A percentile compares a stretch with the other conserved stretches of the same genome.
Evolutionary conservation across 192 early-diverging fungal genomes (phyloP).

Genomic region (Gonapodya prolifera): DNA sequence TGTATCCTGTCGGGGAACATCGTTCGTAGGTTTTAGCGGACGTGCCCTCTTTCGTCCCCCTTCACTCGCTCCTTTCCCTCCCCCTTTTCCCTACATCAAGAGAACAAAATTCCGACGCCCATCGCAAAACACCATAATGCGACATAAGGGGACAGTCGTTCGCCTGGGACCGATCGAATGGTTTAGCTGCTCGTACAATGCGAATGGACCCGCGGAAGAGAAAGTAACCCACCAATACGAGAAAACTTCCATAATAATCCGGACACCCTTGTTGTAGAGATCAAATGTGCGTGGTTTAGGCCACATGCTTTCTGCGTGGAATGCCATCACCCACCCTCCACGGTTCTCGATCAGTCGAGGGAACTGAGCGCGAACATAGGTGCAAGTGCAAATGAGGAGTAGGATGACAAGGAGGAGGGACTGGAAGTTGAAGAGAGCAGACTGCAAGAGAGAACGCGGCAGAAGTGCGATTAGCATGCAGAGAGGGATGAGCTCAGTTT

Average conservation of each 20-base stretch:
- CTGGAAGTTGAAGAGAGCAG: constrained; percentile 94
- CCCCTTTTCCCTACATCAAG: neutral
- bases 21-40: too few species aligned
- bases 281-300: too few species aligned
- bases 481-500: neutral
- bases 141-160: constrained; percentile 89
- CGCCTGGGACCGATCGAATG: constrained; percentile 37
- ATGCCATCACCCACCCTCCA: constrained; percentile 42
- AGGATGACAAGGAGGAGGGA: constrained; percentile 81
- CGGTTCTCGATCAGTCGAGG: constrained; percentile 79
- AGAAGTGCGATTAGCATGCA: neutral
- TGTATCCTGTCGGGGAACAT: too few species aligned
- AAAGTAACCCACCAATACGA: constrained; percentile 53
- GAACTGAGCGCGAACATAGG: constrained; percentile 80
- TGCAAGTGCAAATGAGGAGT: constrained; percentile 92
- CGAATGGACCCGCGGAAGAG: neutral
- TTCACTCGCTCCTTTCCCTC: too few species aligned
- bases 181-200: neutral
- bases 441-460: constrained; percentile 28
- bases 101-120: constrained; percentile 46
- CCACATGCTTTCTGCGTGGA: too few species aligned
- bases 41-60: too few species aligned
- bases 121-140: constrained; percentile 78
- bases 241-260: constrained; percentile 94
- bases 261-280: constrained; percentile 32